A percentile compares a stretch with the other conserved stretches of the same genome.
Evolutionary conservation across 225 moss, liverwort and hornwort genomes (phyloP).

Genomic region (Antitrichia curtipendula): DNA sequence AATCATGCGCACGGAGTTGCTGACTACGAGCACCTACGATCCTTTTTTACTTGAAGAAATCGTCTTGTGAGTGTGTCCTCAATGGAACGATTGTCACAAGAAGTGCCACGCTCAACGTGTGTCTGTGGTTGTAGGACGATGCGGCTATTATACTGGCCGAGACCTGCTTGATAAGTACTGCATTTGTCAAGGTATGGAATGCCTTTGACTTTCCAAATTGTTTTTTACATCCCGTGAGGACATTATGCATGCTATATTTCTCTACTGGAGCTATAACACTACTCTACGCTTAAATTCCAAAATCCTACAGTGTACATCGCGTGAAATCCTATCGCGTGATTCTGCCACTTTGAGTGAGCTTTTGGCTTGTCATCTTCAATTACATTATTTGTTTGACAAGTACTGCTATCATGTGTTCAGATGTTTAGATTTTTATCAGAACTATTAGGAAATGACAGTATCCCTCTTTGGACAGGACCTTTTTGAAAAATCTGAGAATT

Average conservation of each 20-base stretch:
- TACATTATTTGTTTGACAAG: background rate
- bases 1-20: background rate
- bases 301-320: background rate
- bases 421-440: background rate
- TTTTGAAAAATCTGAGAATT: constrained; percentile 54
- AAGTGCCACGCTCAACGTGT: background rate
- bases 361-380: background rate
- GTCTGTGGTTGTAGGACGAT: constrained; percentile 41
- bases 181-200: constrained; percentile 62
- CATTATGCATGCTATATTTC: background rate
- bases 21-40: background rate
- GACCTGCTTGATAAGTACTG: constrained; percentile 70
- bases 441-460: background rate
- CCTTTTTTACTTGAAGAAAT: background rate
- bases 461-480: constrained; percentile 36
- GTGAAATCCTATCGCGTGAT: background rate
- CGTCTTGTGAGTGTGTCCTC: background rate
- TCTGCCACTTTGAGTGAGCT: background rate
- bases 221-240: background rate
- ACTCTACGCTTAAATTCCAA: background rate
- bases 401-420: background rate
- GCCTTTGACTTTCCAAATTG: background rate
- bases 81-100: background rate
- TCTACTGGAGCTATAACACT: background rate
- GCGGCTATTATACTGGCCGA: constrained; percentile 64